Percentiles rank a stretch among this genome's conserved stretches.
phyloP scores from a whole-genome alignment of 139 green algal species.

The Chlorella vulgaris region DNA sequence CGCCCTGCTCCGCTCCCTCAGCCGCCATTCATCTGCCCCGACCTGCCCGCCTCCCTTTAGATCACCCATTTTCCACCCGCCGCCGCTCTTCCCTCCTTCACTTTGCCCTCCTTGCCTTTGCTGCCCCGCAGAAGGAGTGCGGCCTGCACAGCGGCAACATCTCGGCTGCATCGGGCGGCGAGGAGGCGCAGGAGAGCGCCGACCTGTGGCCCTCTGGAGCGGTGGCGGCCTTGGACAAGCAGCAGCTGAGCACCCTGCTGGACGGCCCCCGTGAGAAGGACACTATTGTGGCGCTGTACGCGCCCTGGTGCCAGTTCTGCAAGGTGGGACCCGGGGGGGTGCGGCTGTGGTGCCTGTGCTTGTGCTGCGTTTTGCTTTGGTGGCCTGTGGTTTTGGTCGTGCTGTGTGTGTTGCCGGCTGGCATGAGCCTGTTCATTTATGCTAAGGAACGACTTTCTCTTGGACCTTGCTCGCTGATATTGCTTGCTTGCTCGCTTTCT shows the following conservation, averaged over 20 bases:
- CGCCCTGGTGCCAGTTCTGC: slow-evolving; percentile 96
- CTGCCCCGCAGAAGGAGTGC: slow-evolving; percentile 86
- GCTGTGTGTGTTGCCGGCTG: too few relatives aligned
- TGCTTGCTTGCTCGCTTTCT: too few relatives aligned
- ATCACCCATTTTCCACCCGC: too few relatives aligned
- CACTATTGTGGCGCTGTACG: slow-evolving; percentile 92
- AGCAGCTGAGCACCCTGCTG: slow-evolving; percentile 62
- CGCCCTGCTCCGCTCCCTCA: not conserved
- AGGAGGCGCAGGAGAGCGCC: slow-evolving; percentile 43
- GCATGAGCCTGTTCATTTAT: too few relatives aligned
- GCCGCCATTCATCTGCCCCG: not conserved
- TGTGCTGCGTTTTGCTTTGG: too few relatives aligned
- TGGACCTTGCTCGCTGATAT: too few relatives aligned
- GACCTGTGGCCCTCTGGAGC: slow-evolving; percentile 68
- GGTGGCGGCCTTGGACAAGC: slow-evolving; percentile 66
- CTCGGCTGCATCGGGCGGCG: not conserved
- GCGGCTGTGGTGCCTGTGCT: not conserved
- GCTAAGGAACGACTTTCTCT: too few relatives aligned
- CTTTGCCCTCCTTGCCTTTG: not conserved
- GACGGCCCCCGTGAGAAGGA: slow-evolving; percentile 65
- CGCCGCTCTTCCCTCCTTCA: not conserved
- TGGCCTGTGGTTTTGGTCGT: too few relatives aligned
- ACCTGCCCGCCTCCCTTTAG: too few relatives aligned
- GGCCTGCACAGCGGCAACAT: slow-evolving; percentile 95
- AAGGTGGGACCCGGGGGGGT: slow-evolving; percentile 52